A percentile compares a stretch with the other conserved stretches of the same genome.
Evolutionary conservation across 176 grass and related monocot species (phyloP).

Genomic region (Avena atlantica): DNA sequence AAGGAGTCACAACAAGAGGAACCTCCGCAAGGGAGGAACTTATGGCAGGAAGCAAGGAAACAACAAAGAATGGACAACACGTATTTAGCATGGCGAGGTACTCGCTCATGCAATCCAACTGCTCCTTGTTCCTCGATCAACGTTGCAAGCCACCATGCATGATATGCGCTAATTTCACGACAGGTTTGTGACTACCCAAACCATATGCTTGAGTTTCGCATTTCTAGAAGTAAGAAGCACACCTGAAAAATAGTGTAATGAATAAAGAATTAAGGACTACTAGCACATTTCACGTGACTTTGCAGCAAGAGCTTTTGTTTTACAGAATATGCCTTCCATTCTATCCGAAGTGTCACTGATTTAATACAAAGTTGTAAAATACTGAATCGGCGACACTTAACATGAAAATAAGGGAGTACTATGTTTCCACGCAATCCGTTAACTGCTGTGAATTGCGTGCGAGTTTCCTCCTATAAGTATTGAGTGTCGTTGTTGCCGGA

Average conservation of each 20-base stretch:
- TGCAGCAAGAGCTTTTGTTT: background rate
- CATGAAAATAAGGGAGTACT: too few relatives aligned
- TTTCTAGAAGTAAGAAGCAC: background rate
- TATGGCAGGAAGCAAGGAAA: conserved; percentile 46
- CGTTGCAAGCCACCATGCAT: conserved; percentile 36
- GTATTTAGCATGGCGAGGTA: conserved; percentile 47
- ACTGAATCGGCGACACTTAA: background rate
- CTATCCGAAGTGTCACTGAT: background rate
- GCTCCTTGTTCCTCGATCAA: conserved; percentile 48
- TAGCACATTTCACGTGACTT: background rate
- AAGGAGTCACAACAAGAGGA: conserved; percentile 54
- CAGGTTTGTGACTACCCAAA: background rate
- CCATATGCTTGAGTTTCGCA: background rate
- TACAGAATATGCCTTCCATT: background rate
- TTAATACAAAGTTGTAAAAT: background rate
- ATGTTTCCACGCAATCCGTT: too few relatives aligned
- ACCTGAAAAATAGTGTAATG: background rate
- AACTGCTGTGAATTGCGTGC: too few relatives aligned
- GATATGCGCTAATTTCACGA: conserved; percentile 25
- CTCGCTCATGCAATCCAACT: conserved; percentile 56
- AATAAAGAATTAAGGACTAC: background rate
- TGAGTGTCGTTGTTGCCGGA: too few relatives aligned
- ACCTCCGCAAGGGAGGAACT: conserved; percentile 1
- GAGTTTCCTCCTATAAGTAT: too few relatives aligned
- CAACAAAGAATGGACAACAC: conserved; percentile 60